Percentiles rank a stretch among this genome's conserved stretches.
Conservation (phyloP, 768 basidiomycete genomes). For the Tricholoma hemisulphureum region DNA sequence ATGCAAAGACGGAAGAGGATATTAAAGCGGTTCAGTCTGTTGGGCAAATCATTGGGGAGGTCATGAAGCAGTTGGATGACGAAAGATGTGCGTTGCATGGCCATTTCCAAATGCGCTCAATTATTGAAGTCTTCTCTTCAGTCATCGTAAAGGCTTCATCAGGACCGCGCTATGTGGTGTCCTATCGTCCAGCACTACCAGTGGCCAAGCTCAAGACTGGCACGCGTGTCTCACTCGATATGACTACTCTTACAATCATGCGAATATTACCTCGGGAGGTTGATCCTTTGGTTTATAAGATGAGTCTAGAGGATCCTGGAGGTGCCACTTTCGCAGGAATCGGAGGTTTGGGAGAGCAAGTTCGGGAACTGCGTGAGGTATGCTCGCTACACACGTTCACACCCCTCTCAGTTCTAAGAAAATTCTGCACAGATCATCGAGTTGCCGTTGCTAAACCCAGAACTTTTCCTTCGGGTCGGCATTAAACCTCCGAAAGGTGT, state of each 20-base stretch:
- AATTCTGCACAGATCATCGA: slow-evolving; percentile 77
- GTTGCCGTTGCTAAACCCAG: slow-evolving; percentile 89
- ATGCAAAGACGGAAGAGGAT: slow-evolving; percentile 95
- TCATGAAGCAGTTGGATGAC: slow-evolving; percentile 97
- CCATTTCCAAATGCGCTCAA: background rate
- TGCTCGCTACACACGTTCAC: slow-evolving; percentile 19
- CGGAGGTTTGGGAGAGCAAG: slow-evolving; percentile 93
- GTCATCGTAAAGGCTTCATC: slow-evolving; percentile 99
- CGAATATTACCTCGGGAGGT: slow-evolving; percentile 96
- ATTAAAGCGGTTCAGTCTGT: slow-evolving; percentile 99
- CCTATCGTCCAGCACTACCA: slow-evolving; percentile 92
- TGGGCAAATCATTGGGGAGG: slow-evolving; percentile 98
- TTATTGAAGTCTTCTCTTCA: slow-evolving; percentile 23
- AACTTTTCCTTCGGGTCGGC: slow-evolving; percentile 92
- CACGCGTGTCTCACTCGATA: slow-evolving; percentile 95
- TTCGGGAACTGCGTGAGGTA: slow-evolving; percentile 93
- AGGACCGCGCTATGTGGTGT: slow-evolving; percentile 97
- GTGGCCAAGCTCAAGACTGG: slow-evolving; percentile 88
- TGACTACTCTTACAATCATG: slow-evolving; percentile 99
- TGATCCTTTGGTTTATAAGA: slow-evolving; percentile 98
- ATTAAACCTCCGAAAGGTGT: slow-evolving; percentile 97
- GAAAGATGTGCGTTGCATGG: slow-evolving; percentile 76
- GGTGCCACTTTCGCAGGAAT: slow-evolving; percentile 95
- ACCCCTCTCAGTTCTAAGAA: background rate
- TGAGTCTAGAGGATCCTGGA: slow-evolving; percentile 98